Base-by-base conservation (phyloP, 2,329 filamentous ascomycete species). In the Neonectria coccinea region DNA sequence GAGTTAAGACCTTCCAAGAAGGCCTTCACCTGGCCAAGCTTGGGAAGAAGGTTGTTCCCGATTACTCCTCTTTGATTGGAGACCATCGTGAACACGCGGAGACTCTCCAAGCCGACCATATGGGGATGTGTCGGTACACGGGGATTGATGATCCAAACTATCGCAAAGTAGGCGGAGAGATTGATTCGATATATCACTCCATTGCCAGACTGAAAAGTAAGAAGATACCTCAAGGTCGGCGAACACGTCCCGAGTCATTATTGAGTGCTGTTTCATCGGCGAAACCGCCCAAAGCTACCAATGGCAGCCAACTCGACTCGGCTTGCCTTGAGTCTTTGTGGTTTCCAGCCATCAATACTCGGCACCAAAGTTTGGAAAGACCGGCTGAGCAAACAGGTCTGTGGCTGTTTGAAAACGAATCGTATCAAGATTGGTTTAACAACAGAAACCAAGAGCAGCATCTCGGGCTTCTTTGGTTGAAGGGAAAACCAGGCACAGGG, bases 1-100 rank as follows among this genome's bases (percentile, higher is more conserved):
- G 48, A 0, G 66, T 71, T 0, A 71, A 71, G 39, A 67, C 68
- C 0, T 71, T 71, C 8, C 68, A 71, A 50, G 69, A 71, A 51
- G 54, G 66, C 1, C 22, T 69, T 3, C 14, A 27, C 2, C 16
- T 67, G 6, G 42, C 39, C 1, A 50, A 62, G 1, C 20, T 70
- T 0, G 64, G 64, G 0, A 56, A 62, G 1, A 71, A 70, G 10
- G 64, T 71, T 1, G 69, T 69, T 1, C 57, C 64, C 1, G 33
- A 71, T 27, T 50, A 25, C 1, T 70, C 69, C 1, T 70, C 69
- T 0, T 20, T 53, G 1, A 62, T 71, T 0, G 69, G 64, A 1
- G 64, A 70, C 2, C 44, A 51, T 0, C 47, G 66, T 1, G 68
- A 71, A 14, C 41, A 54, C 5, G 62, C 66, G 0, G 69, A 71